Base-by-base conservation (phyloP, 2,329 filamentous ascomycete genomes). In the Tolypocladium pustulatum region DNA sequence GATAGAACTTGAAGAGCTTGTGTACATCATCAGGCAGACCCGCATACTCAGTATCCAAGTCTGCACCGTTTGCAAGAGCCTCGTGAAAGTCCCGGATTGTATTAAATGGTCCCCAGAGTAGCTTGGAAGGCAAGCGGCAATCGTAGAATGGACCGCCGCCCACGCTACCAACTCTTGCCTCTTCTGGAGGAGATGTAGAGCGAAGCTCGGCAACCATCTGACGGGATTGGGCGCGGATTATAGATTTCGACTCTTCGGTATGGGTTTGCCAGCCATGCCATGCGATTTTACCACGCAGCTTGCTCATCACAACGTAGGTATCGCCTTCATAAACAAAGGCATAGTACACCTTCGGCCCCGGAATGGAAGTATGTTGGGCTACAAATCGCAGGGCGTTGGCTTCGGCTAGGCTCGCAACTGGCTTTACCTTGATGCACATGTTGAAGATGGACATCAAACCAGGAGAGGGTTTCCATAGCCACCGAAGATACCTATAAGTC, bases 1-100 rank as follows among this genome's bases (percentile, higher is more conserved):
- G 40, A 54, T 77, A 75, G 53, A 63, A 65, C 6, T 52, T 59
- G 1, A 69, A 65, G 64, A 76, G 73, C 2, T 71, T 63, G 57
- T 69, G 62, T 17, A 74, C 56, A 0, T 67, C 66, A 58, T 17
- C 65, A 61, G 8, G 63, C 63, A 46, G 37, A 10, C 32, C 56
- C 55, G 0, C 65, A 60, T 46, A 25, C 1, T 43, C 40, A n/a
- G n/a, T 3, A 1, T 25, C 40, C 3, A 3, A 7, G n/a, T 43
- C 40, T 25, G 9, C n/a, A n/a, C 4, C n/a, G 9, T 43, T 43
- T 4, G n/a, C 40, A 54, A 51, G 22, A 25, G 32, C 49, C 20
- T 12, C 20, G 12, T 20, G 40, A 10, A n/a, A 60, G 17, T 36
- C 22, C 22, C 30, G 20, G 36, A 32, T 8, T 15, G 43, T 40